phyloP scores from a whole-genome alignment of 2,329 filamentous ascomycete species.

The Colletotrichum cuscutae region DNA sequence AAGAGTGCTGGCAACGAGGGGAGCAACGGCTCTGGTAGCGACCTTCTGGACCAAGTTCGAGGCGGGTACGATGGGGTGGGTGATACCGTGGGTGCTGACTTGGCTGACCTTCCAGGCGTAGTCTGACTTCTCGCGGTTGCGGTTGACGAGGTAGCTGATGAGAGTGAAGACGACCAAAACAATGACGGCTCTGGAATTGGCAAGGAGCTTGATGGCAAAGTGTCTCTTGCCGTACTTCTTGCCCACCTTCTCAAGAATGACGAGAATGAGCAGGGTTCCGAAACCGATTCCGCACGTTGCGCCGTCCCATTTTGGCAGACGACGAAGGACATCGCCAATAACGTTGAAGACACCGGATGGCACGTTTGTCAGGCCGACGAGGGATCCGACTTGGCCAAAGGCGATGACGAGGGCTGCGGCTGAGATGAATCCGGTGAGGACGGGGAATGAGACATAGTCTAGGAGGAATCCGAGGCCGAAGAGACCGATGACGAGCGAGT shows the following conservation, averaged over 20 bases:
- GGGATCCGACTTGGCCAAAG: conserved; percentile 69
- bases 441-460: conserved; percentile 74
- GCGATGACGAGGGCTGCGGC: conserved; percentile 74
- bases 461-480: conserved; percentile 73
- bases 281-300: conserved; percentile 78
- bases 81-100: conserved; percentile 65
- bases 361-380: conserved; percentile 61
- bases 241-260: conserved; percentile 67
- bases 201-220: conserved; percentile 67
- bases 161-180: conserved; percentile 71
- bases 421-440: conserved; percentile 74
- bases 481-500: conserved; percentile 67
- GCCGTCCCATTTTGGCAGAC: conserved; percentile 51
- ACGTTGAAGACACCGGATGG: conserved; percentile 29
- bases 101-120: conserved; percentile 68
- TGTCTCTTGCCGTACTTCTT: conserved; percentile 69
- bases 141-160: conserved; percentile 72
- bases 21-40: conserved; percentile 64
- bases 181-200: conserved; percentile 70
- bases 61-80: conserved; percentile 60
- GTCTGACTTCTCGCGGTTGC: conserved; percentile 54
- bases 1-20: conserved; percentile 69
- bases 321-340: conserved; percentile 28
- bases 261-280: conserved; percentile 64
- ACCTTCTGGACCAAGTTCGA: conserved; percentile 43